Percentiles rank a stretch among this genome's conserved stretches.
These are phyloP conservation scores for Priceomyces melissophilus DNA, from an alignment of 805 yeast genomes.

Conservation along the genomic window DNA sequence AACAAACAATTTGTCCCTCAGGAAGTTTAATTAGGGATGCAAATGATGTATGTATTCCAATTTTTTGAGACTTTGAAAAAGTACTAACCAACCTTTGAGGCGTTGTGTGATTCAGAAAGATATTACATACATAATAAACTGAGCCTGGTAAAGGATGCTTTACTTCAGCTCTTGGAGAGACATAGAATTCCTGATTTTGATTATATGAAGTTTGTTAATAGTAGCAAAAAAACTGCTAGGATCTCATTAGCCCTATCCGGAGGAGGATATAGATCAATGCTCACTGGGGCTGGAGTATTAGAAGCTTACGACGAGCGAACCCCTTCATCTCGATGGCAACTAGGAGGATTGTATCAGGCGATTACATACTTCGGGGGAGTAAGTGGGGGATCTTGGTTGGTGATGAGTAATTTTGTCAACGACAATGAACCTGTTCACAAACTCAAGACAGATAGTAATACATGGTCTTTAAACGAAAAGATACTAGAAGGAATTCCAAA, in stretches of 20 bases:
- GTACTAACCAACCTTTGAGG: constrained; percentile 3
- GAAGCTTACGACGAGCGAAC: constrained; percentile 50
- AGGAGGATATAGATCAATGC: constrained; percentile 59
- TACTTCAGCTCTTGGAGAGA: constrained; percentile 25
- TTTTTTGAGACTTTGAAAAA: background rate
- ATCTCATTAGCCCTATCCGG: constrained; percentile 47
- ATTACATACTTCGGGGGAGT: constrained; percentile 59
- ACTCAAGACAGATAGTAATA: constrained; percentile 17
- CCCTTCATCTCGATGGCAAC: constrained; percentile 22
- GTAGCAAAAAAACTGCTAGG: constrained; percentile 13
- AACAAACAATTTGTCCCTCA: constrained; percentile 21
- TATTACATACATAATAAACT: constrained; percentile 28
- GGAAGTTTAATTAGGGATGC: constrained; percentile 15
- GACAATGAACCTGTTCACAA: constrained; percentile 26
- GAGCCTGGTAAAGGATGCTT: constrained; percentile 22
- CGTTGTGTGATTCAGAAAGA: constrained; percentile 17
- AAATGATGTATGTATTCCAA: constrained; percentile 12
- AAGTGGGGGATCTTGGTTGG: constrained; percentile 74
- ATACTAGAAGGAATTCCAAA: constrained; percentile 57
- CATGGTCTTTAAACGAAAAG: constrained; percentile 46
- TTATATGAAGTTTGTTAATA: constrained; percentile 16
- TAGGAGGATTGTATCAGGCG: constrained; percentile 55
- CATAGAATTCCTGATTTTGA: constrained; percentile 33
- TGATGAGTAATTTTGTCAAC: constrained; percentile 41
- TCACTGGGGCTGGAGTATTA: constrained; percentile 54